Conservation (phyloP, 768 basidiomycete genomes). For the Phaeotremella fagi region DNA sequence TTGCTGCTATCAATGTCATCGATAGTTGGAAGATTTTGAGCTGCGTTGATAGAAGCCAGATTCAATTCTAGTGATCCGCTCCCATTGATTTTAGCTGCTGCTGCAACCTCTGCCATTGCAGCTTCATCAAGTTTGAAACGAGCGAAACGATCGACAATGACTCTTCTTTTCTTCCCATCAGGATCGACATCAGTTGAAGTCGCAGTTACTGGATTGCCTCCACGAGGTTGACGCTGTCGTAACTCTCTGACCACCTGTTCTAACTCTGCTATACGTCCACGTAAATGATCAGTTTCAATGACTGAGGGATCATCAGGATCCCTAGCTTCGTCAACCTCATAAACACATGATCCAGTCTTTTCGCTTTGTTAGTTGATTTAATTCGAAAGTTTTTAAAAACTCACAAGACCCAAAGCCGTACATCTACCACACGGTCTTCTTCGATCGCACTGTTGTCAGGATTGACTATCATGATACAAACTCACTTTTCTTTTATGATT, state of each 20-base stretch:
- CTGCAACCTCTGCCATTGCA: conserved; percentile 31
- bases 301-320: conserved; percentile 68
- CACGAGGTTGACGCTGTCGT: conserved; percentile 49
- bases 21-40: neutral
- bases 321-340: conserved; percentile 71
- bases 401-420: conserved; percentile 79
- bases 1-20: neutral
- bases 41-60: neutral
- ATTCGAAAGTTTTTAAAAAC: conserved; percentile 10
- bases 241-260: conserved; percentile 87
- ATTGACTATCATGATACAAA: neutral
- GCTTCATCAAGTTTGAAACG: conserved; percentile 44
- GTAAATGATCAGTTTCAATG: conserved; percentile 79
- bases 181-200: neutral
- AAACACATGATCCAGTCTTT: conserved; percentile 91
- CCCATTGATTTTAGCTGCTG: conserved; percentile 20
- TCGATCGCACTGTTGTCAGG: conserved; percentile 66
- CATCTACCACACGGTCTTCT: conserved; percentile 87
- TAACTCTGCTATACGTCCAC: conserved; percentile 84
- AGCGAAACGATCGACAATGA: conserved; percentile 41
- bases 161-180: conserved; percentile 35
- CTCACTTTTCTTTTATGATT: conserved; percentile 86
- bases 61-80: conserved; percentile 2
- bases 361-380: conserved; percentile 1
- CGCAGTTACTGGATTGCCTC: neutral